Percentiles rank a stretch among this genome's conserved stretches.
phyloP scores from a whole-genome alignment of 768 basidiomycete genomes.

The Cystofilobasidium ferigula region DNA sequence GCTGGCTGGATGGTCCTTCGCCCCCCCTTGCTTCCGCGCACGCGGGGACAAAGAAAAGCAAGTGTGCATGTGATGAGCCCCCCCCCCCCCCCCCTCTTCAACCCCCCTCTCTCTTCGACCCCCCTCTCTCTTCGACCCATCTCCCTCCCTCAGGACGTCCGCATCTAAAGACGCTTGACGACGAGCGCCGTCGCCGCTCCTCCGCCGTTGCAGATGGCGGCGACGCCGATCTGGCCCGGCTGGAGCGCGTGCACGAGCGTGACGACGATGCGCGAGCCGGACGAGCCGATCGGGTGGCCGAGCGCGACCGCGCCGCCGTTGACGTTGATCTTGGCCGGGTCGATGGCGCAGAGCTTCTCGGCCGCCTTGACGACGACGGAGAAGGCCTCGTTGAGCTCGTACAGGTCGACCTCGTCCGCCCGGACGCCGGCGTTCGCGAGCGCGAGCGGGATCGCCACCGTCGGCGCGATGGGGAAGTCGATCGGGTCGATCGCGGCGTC shows the following conservation, averaged over 20 bases:
- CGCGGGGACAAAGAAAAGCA: too few relatives aligned
- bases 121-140: too few relatives aligned
- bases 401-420: constrained; percentile 71
- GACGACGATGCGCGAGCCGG: constrained; percentile 86
- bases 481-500: constrained; percentile 94
- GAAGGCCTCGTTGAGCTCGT: constrained; percentile 98
- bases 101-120: too few relatives aligned
- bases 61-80: too few relatives aligned
- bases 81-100: too few relatives aligned
- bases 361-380: constrained; percentile 83
- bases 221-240: constrained; percentile 84
- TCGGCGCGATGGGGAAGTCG: constrained; percentile 92
- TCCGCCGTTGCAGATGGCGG: constrained; percentile 93
- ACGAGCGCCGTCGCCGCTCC: constrained; percentile 85
- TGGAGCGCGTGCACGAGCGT: constrained; percentile 85
- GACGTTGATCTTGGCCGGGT: constrained; percentile 74
- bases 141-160: too few relatives aligned
- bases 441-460: constrained; percentile 77
- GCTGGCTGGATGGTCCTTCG: too few relatives aligned
- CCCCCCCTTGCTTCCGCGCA: too few relatives aligned
- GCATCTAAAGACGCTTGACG: constrained; percentile 62
- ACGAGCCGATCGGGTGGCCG: constrained; percentile 82
- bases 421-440: constrained; percentile 75
- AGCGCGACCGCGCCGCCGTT: constrained; percentile 26
- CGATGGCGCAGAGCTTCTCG: constrained; percentile 73